Evolutionary conservation across 495 filamentous ascomycete species (phyloP).

Genomic region (Rhizodiscina lignyota): DNA sequence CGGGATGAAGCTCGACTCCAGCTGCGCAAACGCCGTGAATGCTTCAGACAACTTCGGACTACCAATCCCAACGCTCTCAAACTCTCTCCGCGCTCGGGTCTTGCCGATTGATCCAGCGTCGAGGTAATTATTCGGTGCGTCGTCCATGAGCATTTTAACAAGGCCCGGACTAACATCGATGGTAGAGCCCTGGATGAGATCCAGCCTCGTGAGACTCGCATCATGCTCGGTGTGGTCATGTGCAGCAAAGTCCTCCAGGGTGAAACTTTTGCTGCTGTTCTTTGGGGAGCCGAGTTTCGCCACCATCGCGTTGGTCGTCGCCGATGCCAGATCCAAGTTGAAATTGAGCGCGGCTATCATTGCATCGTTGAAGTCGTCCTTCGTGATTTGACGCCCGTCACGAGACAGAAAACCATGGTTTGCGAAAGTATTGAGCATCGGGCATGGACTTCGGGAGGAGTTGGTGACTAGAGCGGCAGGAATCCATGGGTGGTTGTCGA

Average conservation of each 20-base stretch:
- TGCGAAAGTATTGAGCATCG: not conserved
- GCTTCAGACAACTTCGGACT: no score
- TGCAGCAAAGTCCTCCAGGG: not conserved
- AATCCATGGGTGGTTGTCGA: not conserved
- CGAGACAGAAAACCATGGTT: not conserved
- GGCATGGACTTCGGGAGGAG: not conserved
- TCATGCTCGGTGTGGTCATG: not conserved
- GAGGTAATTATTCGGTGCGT: not conserved
- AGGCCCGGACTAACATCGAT: not conserved
- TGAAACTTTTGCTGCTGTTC: no score
- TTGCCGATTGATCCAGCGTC: not conserved
- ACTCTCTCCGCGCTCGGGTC: not conserved
- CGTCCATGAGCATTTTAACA: not conserved
- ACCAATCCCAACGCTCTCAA: not conserved
- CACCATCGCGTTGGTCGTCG: no score
- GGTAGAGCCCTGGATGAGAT: not conserved
- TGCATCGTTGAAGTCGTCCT: not conserved
- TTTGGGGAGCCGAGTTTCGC: no score
- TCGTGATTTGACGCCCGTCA: not conserved
- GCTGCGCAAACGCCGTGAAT: no score
- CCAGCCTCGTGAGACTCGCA: not conserved
- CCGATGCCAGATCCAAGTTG: not conserved
- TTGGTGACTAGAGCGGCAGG: not conserved
- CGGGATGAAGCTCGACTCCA: no score
- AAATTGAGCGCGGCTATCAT: not conserved